phyloP scores from a whole-genome alignment of 768 basidiomycete genomes.

The Mrakia blollopis region DNA sequence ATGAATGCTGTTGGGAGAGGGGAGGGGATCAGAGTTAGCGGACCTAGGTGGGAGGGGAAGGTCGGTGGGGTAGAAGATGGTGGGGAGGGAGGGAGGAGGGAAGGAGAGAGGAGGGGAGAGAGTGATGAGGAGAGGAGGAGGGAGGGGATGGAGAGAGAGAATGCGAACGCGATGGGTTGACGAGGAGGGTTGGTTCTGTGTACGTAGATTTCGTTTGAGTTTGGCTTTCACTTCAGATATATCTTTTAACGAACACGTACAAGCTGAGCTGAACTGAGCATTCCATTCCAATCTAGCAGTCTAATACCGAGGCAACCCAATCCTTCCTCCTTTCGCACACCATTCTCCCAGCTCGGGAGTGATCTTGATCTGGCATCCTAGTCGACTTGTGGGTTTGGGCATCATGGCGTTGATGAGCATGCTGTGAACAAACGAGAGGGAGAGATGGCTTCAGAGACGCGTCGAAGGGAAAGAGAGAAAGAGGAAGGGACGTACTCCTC shows the following conservation, averaged over 20 bases:
- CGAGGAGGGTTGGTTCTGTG: too few relatives aligned
- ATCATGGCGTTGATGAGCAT: slow-evolving; percentile 31
- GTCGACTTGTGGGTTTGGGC: slow-evolving; percentile 7
- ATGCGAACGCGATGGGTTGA: too few relatives aligned
- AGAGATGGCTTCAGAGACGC: background rate
- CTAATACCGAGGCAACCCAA: slow-evolving; percentile 27
- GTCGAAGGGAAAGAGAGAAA: background rate
- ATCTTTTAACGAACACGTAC: too few relatives aligned
- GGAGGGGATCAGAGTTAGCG: background rate
- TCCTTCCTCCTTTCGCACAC: slow-evolving; percentile 22
- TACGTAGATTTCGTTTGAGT: too few relatives aligned
- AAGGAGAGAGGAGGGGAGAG: background rate
- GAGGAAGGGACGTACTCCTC: background rate
- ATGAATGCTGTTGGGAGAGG: slow-evolving; percentile 10
- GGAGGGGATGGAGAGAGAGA: too few relatives aligned
- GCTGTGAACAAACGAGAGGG: background rate
- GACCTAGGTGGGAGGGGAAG: background rate
- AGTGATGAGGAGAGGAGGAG: too few relatives aligned
- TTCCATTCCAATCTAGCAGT: background rate
- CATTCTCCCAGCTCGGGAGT: slow-evolving; percentile 14
- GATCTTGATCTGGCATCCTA: slow-evolving; percentile 29
- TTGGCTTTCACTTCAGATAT: too few relatives aligned
- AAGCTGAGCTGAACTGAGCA: too few relatives aligned
- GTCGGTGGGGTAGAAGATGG: background rate
- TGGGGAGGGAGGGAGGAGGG: background rate